Evolutionary conservation across 83 land plant species (phyloP), one percentile per base, ranked within the genome.

Genomic region (Picea engelmannii): DNA sequence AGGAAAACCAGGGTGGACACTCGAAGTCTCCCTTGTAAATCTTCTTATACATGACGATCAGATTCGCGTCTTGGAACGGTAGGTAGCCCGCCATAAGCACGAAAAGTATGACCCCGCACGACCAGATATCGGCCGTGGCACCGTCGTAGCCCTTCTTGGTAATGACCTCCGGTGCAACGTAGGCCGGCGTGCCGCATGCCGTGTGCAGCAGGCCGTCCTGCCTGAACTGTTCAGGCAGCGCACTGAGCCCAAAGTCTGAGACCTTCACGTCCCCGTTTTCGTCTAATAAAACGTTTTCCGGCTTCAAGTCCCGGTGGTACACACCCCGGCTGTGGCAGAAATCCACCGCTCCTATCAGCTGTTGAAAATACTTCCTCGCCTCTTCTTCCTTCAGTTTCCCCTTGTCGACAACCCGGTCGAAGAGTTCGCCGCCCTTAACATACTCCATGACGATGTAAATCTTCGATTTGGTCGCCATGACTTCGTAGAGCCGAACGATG

Each of bases 41-140:
- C 92, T 89, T 93, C 83, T 91, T 90, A 82, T 93, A 93, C 15
- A 93, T 89, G 11, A 88, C 90, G 2, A 85, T 91, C 25, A 93
- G 86, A 81, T 93, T 93, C 75, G 87, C 76, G 42, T 93, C 95
- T 55, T 93, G 94, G 77, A 93, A 93, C 47, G 95, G 95, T 25
- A 93, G 90, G 71, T 66, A 81, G 0, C 94, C 95, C 2, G 90
- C 85, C 49, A 93, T 88, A 4, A 91, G 83, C 40, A 91, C 93
- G 77, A 86, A 93, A 9, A 93, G 77, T 78, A 93, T 89, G 11
- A 93, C 93, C 21, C 95, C 95, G 71, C 95, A 93, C 2, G 95
- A 93, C 95, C 95, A 93, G 5, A 88, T 82, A 81, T 93, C 95
- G 16, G 90, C 90, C 78, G 85, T 90, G 17, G 62, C 63, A 15